phyloP scores from a whole-genome alignment of 2,329 filamentous ascomycete species.

The Botrytis sinoallii region DNA sequence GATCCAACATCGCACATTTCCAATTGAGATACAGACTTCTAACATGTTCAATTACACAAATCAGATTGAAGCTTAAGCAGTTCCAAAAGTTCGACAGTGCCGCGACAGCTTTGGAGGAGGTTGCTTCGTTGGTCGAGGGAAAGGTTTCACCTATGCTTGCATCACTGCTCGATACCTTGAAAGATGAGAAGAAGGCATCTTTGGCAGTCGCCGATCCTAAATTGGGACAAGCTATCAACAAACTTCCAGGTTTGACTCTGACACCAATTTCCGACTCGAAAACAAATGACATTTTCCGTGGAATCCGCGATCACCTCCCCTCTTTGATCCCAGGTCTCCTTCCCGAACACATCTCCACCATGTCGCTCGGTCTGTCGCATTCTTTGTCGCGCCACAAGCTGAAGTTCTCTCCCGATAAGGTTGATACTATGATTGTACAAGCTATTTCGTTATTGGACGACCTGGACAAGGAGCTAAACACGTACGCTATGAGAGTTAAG shows the following conservation, averaged over 20 bases:
- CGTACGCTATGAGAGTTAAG: constrained; percentile 98
- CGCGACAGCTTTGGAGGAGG: constrained; percentile 84
- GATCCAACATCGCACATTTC: constrained; percentile 16
- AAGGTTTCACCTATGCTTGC: constrained; percentile 89
- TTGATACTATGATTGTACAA: constrained; percentile 99
- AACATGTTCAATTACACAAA: constrained; percentile 21
- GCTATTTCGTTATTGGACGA: constrained; percentile 92
- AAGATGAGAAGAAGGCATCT: constrained; percentile 96
- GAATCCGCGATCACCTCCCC: constrained; percentile 85
- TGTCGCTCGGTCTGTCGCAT: constrained; percentile 94
- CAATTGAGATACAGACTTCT: constrained; percentile 22
- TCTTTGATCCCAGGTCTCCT: constrained; percentile 87
- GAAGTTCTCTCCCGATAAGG: constrained; percentile 98
- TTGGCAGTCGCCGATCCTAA: constrained; percentile 92
- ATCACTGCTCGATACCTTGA: constrained; percentile 80
- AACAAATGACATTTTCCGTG: constrained; percentile 87
- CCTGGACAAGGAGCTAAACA: constrained; percentile 97
- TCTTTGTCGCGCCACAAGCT: constrained; percentile 96
- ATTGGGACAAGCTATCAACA: constrained; percentile 86
- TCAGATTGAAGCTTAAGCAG: constrained; percentile 88
- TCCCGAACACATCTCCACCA: constrained; percentile 83
- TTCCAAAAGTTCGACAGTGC: constrained; percentile 98
- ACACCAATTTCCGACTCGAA: constrained; percentile 77
- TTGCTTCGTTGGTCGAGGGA: constrained; percentile 82
- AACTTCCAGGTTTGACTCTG: constrained; percentile 84